Percentiles rank a stretch among this genome's conserved stretches.
phyloP scores from a whole-genome alignment of 768 basidiomycete genomes.

The Trametes maxima region DNA sequence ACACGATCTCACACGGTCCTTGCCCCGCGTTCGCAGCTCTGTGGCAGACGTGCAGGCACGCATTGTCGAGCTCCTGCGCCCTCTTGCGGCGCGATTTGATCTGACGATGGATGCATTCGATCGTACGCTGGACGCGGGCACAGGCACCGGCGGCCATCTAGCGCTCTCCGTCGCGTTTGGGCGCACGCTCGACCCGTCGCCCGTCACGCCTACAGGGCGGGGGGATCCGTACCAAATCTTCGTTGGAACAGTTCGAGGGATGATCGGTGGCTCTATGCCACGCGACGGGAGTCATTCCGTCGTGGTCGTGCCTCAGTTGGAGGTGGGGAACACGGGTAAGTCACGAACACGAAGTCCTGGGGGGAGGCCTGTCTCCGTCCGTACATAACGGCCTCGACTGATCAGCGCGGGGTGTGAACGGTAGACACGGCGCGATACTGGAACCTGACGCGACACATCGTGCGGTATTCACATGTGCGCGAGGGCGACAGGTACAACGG shows the following conservation, averaged over 20 bases:
- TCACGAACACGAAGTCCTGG: neutral
- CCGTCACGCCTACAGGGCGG: constrained; percentile 48
- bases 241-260: constrained; percentile 36
- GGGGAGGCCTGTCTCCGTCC: neutral
- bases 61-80: constrained; percentile 55
- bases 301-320: constrained; percentile 24
- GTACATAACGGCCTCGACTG: neutral
- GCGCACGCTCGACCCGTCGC: constrained; percentile 65
- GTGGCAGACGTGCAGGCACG: constrained; percentile 49
- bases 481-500: constrained; percentile 27
- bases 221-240: constrained; percentile 36
- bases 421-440: constrained; percentile 49
- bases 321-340: constrained; percentile 31
- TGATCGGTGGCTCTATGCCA: constrained; percentile 12
- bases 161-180: constrained; percentile 51
- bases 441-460: constrained; percentile 57
- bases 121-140: constrained; percentile 37
- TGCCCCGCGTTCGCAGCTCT: constrained; percentile 14
- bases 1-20: neutral
- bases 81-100: constrained; percentile 60
- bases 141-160: constrained; percentile 44
- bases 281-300: constrained; percentile 14
- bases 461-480: constrained; percentile 54
- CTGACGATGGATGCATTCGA: constrained; percentile 65
- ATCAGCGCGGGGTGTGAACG: too few relatives aligned